Evolutionary conservation across 805 yeast species (phyloP).

Genomic region (Yarrowia yakushimensis): DNA sequence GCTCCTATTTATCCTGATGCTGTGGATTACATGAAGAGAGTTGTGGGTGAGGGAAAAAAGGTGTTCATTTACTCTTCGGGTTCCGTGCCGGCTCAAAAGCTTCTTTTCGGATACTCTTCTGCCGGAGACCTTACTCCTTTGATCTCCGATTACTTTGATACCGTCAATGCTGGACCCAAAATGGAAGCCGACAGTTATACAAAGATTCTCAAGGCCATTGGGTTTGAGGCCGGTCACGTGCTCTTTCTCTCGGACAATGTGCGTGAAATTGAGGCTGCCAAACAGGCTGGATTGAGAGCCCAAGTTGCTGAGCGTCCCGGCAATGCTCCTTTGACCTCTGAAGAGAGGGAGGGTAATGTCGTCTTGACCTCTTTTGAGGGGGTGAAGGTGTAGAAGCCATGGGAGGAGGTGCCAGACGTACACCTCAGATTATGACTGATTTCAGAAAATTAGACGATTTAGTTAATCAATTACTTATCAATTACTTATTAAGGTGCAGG

Average conservation of each 20-base stretch:
- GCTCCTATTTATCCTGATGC: constrained; percentile 78
- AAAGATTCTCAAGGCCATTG: constrained; percentile 49
- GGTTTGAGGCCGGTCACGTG: constrained; percentile 38
- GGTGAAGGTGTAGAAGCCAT: not conserved
- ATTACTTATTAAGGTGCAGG: too few relatives aligned
- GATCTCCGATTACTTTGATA: constrained; percentile 74
- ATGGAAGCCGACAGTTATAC: constrained; percentile 53
- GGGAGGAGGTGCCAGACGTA: too few relatives aligned
- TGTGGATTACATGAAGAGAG: constrained; percentile 47
- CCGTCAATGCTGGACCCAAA: constrained; percentile 77
- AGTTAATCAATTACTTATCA: too few relatives aligned
- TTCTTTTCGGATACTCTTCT: constrained; percentile 49
- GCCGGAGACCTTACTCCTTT: constrained; percentile 50
- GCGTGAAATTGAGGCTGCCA: constrained; percentile 72
- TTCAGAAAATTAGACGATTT: too few relatives aligned
- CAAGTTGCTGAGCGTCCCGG: constrained; percentile 70
- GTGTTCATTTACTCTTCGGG: constrained; percentile 87
- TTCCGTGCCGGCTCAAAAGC: constrained; percentile 78
- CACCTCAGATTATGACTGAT: too few relatives aligned
- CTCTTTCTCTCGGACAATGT: constrained; percentile 80
- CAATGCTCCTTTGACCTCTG: constrained; percentile 43
- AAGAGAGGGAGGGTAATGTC: not conserved
- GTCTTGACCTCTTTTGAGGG: not conserved
- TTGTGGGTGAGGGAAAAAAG: constrained; percentile 25
- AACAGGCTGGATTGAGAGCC: constrained; percentile 57